Evolutionary conservation across 2,329 filamentous ascomycete genomes (phyloP).

Genomic region (Reticulascus tulasneorum): DNA sequence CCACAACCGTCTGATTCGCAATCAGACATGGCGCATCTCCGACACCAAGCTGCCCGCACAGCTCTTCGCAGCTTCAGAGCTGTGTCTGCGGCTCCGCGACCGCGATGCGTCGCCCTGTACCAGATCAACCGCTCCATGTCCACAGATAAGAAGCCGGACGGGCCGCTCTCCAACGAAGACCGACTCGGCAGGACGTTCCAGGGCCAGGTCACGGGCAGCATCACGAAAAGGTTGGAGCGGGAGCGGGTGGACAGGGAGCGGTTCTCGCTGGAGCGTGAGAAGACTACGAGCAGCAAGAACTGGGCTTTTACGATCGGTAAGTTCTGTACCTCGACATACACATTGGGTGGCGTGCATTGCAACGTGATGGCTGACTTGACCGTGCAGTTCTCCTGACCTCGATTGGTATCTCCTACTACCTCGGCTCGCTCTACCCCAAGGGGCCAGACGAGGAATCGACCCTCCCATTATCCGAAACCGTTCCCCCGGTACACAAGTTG

Average conservation of each 20-base stretch:
- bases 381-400: constrained; percentile 47
- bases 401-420: constrained; percentile 51
- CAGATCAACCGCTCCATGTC: constrained; percentile 13
- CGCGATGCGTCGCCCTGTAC: constrained; percentile 10
- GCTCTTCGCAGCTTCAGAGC: constrained; percentile 25
- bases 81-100: constrained; percentile 13
- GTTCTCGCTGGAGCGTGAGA: constrained; percentile 36
- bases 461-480: constrained; percentile 49
- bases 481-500: constrained; percentile 52
- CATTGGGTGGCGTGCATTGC: background rate
- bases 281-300: constrained; percentile 35
- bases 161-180: constrained; percentile 26
- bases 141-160: constrained; percentile 19
- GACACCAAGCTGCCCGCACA: constrained; percentile 24
- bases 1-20: background rate
- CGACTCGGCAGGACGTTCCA: constrained; percentile 44
- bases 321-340: constrained; percentile 16
- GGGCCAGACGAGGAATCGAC: constrained; percentile 53
- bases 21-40: constrained; percentile 27
- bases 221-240: constrained; percentile 48
- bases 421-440: constrained; percentile 52
- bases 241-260: constrained; percentile 51
- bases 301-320: constrained; percentile 53
- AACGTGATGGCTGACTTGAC: constrained; percentile 4
- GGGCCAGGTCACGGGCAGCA: constrained; percentile 58